Base-by-base conservation (phyloP, 2,329 filamentous ascomycete species). In the Colletotrichum lini region DNA sequence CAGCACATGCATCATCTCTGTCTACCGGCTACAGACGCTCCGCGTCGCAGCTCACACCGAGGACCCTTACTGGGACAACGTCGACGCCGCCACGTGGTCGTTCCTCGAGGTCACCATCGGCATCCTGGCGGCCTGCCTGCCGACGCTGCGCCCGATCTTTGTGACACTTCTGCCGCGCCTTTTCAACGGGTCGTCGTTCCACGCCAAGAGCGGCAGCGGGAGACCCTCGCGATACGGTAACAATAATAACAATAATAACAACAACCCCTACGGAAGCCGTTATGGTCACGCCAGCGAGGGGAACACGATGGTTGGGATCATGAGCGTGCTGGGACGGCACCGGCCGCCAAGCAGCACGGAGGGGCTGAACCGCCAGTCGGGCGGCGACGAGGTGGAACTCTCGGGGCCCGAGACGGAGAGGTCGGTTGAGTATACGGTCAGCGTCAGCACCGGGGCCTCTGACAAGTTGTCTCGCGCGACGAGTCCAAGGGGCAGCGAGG, bases 21-120 rank as follows among this genome's bases (percentile, higher is more conserved):
- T 77, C 47, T 74, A 79, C 16, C 78, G 79, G 30, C 74, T 81
- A n/a, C 75, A 77, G 38, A 78, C 77, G 4, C 75, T 81, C 21
- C 74, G 72, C 53, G 56, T 56, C 12, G 77, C 77, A 12, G 73
- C 73, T 23, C 68, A 66, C 3, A 76, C 74, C 5, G 18, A 71
- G 18, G 74, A 75, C 69, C 73, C 74, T 1, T 76, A 77, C 38
- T 80, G 79, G 78, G 77, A 79, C 62, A 79, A 79, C 40, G 75
- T 78, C 2, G 74, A 77, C 9, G 77, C 78, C 0, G 76, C 79
- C 1, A 78, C 77, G 54, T 79, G 78, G 76, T 78, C 77, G 13
- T 75, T 78, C 56, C 76, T 78, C 40, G 79, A 80, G 67, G 72
- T 79, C 65, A 77, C 76, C 63, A 76, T 76, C 26, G 78, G 75